Conservation (phyloP, 1,284 basidiomycete genomes). For the Trametes versicolor region DNA sequence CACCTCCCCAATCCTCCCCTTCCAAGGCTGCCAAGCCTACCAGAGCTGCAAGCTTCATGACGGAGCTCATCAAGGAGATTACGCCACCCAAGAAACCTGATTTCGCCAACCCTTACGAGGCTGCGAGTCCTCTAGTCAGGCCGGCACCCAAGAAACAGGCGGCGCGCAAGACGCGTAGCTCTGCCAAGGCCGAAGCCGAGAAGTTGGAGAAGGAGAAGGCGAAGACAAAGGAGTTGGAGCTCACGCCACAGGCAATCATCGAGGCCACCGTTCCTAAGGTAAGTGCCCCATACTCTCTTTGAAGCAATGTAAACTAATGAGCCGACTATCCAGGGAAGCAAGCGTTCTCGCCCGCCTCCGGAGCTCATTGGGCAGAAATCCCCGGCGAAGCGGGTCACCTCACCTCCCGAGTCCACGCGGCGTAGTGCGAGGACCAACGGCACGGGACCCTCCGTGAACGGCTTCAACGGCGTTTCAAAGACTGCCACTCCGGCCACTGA, state of each 20-base stretch:
- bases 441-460: constrained; percentile 34
- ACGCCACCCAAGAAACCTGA: constrained; percentile 70
- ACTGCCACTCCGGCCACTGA: constrained; percentile 32
- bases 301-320: background rate
- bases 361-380: constrained; percentile 43
- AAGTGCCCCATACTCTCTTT: constrained; percentile 31
- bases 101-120: constrained; percentile 77
- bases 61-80: constrained; percentile 72
- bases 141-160: constrained; percentile 51
- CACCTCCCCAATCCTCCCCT: constrained; percentile 49
- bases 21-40: constrained; percentile 57
- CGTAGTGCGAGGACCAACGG: constrained; percentile 40
- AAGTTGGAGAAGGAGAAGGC: constrained; percentile 20
- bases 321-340: constrained; percentile 64
- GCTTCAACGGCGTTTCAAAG: constrained; percentile 23
- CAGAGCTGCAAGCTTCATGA: constrained; percentile 70
- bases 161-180: constrained; percentile 38
- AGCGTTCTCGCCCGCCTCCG: constrained; percentile 71
- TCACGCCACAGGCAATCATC: constrained; percentile 70
- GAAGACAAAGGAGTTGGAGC: constrained; percentile 41
- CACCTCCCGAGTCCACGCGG: constrained; percentile 31
- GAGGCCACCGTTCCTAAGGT: constrained; percentile 79
- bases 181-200: constrained; percentile 45
- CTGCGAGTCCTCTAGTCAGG: constrained; percentile 64
- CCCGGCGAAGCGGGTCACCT: constrained; percentile 29